These are phyloP conservation scores for Flaveria floridana DNA, from an alignment of 140 eudicot species.

Conservation along the genomic window DNA sequence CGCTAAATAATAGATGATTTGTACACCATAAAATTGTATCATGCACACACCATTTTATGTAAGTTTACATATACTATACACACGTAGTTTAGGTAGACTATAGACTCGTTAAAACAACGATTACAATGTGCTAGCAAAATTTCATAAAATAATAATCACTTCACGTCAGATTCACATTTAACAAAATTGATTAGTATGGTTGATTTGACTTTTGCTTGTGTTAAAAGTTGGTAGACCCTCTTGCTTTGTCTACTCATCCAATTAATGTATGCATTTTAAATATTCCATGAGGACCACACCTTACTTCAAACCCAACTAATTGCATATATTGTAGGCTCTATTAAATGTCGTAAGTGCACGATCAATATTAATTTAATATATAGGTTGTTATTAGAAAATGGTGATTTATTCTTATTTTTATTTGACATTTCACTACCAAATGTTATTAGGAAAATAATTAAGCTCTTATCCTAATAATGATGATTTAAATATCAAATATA, in stretches of 20 bases:
- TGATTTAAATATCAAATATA: neutral
- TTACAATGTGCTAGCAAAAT: neutral
- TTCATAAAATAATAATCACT: neutral
- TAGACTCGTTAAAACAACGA: neutral
- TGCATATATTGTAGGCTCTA: neutral
- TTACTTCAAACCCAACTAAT: slow-evolving; percentile 26
- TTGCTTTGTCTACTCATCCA: slow-evolving; percentile 18
- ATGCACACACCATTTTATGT: too few relatives aligned
- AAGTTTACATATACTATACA: too few relatives aligned
- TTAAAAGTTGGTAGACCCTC: slow-evolving; percentile 36
- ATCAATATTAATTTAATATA: neutral
- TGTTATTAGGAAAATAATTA: neutral
- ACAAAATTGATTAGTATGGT: slow-evolving; percentile 28
- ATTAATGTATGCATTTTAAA: slow-evolving; percentile 26
- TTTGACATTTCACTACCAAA: neutral
- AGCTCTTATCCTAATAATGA: neutral
- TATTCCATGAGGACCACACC: neutral
- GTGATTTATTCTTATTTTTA: neutral
- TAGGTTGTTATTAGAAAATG: neutral
- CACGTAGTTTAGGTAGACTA: neutral
- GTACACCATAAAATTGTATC: neutral
- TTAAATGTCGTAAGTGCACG: slow-evolving; percentile 12
- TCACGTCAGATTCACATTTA: neutral
- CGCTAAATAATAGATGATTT: neutral
- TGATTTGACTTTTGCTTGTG: slow-evolving; percentile 35